A percentile compares a stretch with the other conserved stretches of the same genome.
Conservation (phyloP, 768 basidiomycete species). For the Agaricus subrufescens region DNA sequence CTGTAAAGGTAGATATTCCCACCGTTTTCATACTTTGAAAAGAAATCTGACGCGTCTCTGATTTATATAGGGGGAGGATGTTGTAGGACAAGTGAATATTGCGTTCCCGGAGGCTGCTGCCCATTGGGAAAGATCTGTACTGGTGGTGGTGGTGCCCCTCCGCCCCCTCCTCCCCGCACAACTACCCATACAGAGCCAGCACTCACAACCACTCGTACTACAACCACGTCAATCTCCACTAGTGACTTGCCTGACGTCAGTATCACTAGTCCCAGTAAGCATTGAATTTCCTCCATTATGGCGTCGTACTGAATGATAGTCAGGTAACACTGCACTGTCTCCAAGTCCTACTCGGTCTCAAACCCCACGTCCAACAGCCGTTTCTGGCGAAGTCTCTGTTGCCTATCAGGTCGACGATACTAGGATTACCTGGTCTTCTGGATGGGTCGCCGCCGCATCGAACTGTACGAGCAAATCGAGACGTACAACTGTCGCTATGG, state of each 20-base stretch:
- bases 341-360: not conserved
- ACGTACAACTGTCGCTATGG: not conserved
- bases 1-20: not conserved
- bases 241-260: not conserved
- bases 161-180: not conserved
- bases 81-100: not conserved
- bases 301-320: not conserved
- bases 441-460: not conserved
- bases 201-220: not conserved
- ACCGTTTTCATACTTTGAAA: not conserved
- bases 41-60: not conserved
- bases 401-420: not conserved
- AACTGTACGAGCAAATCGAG: not conserved
- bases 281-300: not conserved
- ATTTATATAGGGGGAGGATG: not conserved
- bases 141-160: not conserved
- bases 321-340: not conserved
- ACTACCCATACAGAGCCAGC: not conserved
- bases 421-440: slow-evolving; percentile 3
- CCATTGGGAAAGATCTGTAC: not conserved
- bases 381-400: not conserved
- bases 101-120: not conserved
- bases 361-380: not conserved
- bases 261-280: not conserved
- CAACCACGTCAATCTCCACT: not conserved